Evolutionary conservation across 805 yeast species (phyloP).

Genomic region (Ogataea kodamae): DNA sequence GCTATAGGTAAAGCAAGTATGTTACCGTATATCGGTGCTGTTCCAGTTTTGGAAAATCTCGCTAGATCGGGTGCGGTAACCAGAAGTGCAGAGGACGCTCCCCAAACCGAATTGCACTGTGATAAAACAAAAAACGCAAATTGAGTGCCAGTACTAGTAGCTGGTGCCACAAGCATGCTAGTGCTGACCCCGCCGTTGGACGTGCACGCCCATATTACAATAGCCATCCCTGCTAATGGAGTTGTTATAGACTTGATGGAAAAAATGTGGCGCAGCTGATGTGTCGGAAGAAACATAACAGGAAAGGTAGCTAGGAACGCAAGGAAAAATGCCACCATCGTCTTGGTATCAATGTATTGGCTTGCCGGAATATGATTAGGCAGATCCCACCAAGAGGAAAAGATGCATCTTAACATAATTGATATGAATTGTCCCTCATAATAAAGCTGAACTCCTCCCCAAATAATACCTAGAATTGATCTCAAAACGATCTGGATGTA

Average conservation of each 20-base stretch:
- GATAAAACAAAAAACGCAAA: constrained; percentile 1
- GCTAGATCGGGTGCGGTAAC: constrained; percentile 23
- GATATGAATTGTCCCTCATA: constrained; percentile 36
- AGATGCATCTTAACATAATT: constrained; percentile 25
- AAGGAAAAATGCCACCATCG: constrained; percentile 18
- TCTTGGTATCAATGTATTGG: constrained; percentile 16
- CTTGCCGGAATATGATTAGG: constrained; percentile 19
- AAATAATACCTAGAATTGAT: constrained; percentile 35
- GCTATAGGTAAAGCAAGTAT: constrained; percentile 19
- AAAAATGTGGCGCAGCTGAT: constrained; percentile 16
- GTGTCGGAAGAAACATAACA: constrained; percentile 21
- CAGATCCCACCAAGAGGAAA: constrained; percentile 19
- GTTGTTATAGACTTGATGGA: constrained; percentile 16
- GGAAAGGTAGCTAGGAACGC: constrained; percentile 22
- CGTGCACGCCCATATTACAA: constrained; percentile 17
- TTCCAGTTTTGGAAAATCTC: constrained; percentile 20
- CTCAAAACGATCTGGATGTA: constrained; percentile 34
- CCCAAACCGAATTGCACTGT: constrained; percentile 1
- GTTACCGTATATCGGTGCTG: constrained; percentile 15
- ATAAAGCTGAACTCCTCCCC: constrained; percentile 39
- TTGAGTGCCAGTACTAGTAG: not conserved
- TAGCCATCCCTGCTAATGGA: constrained; percentile 17
- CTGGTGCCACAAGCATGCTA: constrained; percentile 12
- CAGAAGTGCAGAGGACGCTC: constrained; percentile 1
- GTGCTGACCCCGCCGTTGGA: constrained; percentile 17